Evolutionary conservation across 805 yeast genomes (phyloP).

Genomic region (Candida golubevii): DNA sequence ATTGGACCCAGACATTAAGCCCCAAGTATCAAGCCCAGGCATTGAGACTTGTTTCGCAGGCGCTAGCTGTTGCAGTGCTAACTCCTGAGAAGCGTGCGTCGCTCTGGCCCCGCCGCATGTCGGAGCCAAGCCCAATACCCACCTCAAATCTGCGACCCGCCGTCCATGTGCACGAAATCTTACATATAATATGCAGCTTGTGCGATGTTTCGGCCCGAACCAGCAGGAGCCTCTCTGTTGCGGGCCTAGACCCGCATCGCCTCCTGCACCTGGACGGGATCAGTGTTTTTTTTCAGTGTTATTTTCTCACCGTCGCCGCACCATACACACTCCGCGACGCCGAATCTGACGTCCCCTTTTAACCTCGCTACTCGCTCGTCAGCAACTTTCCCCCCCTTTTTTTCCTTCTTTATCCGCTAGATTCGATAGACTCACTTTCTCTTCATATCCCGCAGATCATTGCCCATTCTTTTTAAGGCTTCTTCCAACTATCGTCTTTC

Average conservation of each 20-base stretch:
- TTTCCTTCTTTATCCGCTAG: constrained; percentile 4
- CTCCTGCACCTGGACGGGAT: not conserved
- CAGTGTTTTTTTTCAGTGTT: constrained; percentile 1
- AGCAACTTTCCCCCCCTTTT: not conserved
- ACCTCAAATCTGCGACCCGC: no score
- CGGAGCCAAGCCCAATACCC: no score
- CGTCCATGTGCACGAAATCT: no score
- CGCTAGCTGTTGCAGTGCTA: no score
- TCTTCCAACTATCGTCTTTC: constrained; percentile 27
- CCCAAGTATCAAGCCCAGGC: no score
- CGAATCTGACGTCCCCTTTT: constrained; percentile 1
- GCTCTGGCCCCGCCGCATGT: no score
- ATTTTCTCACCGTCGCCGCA: not conserved
- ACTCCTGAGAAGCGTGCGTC: no score
- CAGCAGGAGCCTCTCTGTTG: constrained; percentile 3
- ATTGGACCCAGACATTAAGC: no score
- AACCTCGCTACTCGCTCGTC: constrained; percentile 2
- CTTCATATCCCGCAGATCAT: constrained; percentile 4
- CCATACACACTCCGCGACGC: constrained; percentile 1
- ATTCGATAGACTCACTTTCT: constrained; percentile 5
- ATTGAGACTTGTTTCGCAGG: no score
- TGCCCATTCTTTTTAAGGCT: constrained; percentile 1
- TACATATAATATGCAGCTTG: not conserved
- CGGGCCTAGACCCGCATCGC: constrained; percentile 7
- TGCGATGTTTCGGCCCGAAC: constrained; percentile 10